Conservation (phyloP, 2,329 filamentous ascomycete species). For the Cladophialophora bantiana region DNA sequence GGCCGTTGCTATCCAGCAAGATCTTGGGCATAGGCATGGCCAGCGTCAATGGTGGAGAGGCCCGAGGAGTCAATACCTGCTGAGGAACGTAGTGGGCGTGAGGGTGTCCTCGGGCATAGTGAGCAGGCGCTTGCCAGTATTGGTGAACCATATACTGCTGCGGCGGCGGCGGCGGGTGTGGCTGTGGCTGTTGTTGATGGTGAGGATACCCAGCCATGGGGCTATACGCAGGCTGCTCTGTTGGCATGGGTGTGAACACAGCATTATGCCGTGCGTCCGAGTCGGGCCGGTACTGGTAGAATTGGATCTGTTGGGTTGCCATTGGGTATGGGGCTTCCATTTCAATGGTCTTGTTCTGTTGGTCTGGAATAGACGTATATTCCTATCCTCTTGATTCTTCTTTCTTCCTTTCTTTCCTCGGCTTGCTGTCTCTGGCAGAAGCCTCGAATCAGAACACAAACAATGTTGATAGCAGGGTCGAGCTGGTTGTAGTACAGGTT, state of each 20-base stretch:
- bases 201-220: conserved; percentile 49
- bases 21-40: conserved; percentile 69
- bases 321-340: conserved; percentile 38
- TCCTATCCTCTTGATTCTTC: conserved; percentile 11
- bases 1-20: conserved; percentile 36
- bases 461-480: conserved; percentile 15
- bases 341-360: conserved; percentile 22
- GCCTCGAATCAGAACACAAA: conserved; percentile 4
- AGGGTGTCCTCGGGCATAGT: conserved; percentile 60
- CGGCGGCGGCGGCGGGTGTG: too few species aligned
- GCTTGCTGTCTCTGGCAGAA: conserved; percentile 21
- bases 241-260: conserved; percentile 73
- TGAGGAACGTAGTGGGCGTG: conserved; percentile 52
- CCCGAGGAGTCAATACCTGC: conserved; percentile 70
- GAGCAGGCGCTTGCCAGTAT: conserved; percentile 47
- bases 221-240: conserved; percentile 57
- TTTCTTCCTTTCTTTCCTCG: conserved; percentile 13
- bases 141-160: conserved; percentile 44
- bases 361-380: background rate
- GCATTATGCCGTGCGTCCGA: conserved; percentile 75
- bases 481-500: conserved; percentile 32
- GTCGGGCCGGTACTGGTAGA: conserved; percentile 88
- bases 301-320: conserved; percentile 60
- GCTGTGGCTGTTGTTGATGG: conserved; percentile 34
- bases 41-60: conserved; percentile 74